These are phyloP conservation scores for Chloris gayana DNA, from an alignment of 176 grass and related monocot genomes.

Conservation along the genomic window DNA sequence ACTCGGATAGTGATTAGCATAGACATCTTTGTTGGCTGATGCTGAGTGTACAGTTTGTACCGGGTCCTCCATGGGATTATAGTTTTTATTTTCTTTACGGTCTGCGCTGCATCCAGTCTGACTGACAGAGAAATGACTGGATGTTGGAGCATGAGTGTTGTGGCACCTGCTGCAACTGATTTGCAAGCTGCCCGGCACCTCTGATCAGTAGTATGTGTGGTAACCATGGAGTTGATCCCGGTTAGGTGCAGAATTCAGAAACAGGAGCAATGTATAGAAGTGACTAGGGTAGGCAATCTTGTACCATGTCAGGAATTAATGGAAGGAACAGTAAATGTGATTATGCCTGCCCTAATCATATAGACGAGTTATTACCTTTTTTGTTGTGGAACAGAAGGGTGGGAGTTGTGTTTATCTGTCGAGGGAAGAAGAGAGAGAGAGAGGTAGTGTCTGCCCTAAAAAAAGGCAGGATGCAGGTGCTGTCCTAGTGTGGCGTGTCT, in stretches of 20 bases:
- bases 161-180: not conserved
- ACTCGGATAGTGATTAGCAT: conserved; percentile 66
- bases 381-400: too few species aligned
- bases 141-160: conserved; percentile 9
- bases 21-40: not conserved
- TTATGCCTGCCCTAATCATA: not conserved
- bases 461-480: not conserved
- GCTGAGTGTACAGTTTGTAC: not conserved
- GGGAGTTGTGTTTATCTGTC: too few species aligned
- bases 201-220: not conserved
- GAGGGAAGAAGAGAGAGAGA: not conserved
- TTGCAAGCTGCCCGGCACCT: not conserved
- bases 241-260: not conserved
- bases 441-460: too few species aligned
- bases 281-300: conserved; percentile 7
- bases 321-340: not conserved
- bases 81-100: not conserved
- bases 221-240: not conserved
- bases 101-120: not conserved
- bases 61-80: conserved; percentile 17
- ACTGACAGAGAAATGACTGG: conserved; percentile 1
- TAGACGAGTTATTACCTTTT: not conserved
- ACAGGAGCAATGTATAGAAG: not conserved
- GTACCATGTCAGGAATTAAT: not conserved
- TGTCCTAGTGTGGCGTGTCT: not conserved